phyloP scores from a whole-genome alignment of 2,329 filamentous ascomycete genomes.

The Trichoderma guizhouense region DNA sequence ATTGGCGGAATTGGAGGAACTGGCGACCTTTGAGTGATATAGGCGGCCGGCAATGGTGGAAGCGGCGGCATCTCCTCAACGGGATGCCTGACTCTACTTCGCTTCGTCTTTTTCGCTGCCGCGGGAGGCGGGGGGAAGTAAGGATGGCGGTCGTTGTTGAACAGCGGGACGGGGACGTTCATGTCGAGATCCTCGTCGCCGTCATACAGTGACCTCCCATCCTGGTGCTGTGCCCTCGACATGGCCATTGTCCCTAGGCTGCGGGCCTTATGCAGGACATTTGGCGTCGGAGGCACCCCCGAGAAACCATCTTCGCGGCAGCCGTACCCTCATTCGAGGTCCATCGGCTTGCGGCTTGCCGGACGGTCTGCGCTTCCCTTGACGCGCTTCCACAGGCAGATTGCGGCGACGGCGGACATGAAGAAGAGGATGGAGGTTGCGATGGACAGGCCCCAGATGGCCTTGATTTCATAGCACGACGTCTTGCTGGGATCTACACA shows the following conservation, averaged over 20 bases:
- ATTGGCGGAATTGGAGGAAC: background rate
- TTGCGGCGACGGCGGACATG: slow-evolving; percentile 23
- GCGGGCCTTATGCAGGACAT: slow-evolving; percentile 26
- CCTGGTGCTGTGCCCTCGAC: slow-evolving; percentile 24
- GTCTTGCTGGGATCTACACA: slow-evolving; percentile 52
- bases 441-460: slow-evolving; percentile 82
- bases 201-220: slow-evolving; percentile 26
- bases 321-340: slow-evolving; percentile 50
- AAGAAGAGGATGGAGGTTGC: slow-evolving; percentile 66
- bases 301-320: slow-evolving; percentile 41
- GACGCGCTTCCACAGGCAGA: background rate
- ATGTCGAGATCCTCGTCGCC: slow-evolving; percentile 30
- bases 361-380: slow-evolving; percentile 4
- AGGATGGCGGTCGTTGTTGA: slow-evolving; percentile 23
- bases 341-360: slow-evolving; percentile 35
- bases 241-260: slow-evolving; percentile 40
- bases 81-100: slow-evolving; percentile 28
- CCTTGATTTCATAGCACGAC: slow-evolving; percentile 81
- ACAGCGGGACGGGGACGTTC: slow-evolving; percentile 20
- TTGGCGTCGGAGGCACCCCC: slow-evolving; percentile 22
- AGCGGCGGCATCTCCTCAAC: slow-evolving; percentile 31
- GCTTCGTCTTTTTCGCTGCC: slow-evolving; percentile 30
- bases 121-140: slow-evolving; percentile 37
- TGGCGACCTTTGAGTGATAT: background rate
- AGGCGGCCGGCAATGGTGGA: slow-evolving; percentile 27